Base-by-base conservation (phyloP, 2,329 filamentous ascomycete genomes). In the Knoxdaviesia capensis region DNA sequence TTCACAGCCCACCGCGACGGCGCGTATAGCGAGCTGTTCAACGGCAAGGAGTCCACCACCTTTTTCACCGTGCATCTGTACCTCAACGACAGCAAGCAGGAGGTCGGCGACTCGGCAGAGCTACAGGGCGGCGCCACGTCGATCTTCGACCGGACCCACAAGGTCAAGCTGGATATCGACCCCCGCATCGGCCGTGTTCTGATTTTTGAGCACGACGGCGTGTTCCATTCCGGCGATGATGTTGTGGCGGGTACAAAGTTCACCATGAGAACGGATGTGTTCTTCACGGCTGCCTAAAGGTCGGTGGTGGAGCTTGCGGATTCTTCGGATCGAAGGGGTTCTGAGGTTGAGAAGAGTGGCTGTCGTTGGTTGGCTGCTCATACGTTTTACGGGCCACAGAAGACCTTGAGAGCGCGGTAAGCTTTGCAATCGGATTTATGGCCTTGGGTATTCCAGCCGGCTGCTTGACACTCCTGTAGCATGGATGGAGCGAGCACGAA, bases 1-100 rank as follows among this genome's bases (percentile, higher is more conserved):
- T 34, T 11, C 11, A 42, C 58, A 74, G 64, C 76, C 4, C 82
- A 88, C 53, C 76, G 69, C 48, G 82, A 88, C 52, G 74, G 70
- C 0, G 50, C 61, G 0, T 88, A 80, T 38, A 33, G 36, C 31
- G 41, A 44, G 9, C 32, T 40, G 6, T 6, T 2, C 38, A 37
- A 44, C 31, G 36, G 31, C 35, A 11, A 32, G 2, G n/a, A 5
- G 20, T 39, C 33, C 34, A 7, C 36, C 20, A 44, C 43, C 8
- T 29, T 34, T 5, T 44, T 39, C 20, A 44, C 43, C 3, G 11
- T 41, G 5, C 43, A 44, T n/a, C 40, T 44, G 9, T 44, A 60
- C 35, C 56, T 60, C 28, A 59, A 56, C 30, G 51, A 57, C 43
- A 55, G 55, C 3, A 44, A 40, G 0, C 41, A 38, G 10, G 45